Conservation (phyloP, 768 basidiomycete genomes). For the Hericium erinaceus region DNA sequence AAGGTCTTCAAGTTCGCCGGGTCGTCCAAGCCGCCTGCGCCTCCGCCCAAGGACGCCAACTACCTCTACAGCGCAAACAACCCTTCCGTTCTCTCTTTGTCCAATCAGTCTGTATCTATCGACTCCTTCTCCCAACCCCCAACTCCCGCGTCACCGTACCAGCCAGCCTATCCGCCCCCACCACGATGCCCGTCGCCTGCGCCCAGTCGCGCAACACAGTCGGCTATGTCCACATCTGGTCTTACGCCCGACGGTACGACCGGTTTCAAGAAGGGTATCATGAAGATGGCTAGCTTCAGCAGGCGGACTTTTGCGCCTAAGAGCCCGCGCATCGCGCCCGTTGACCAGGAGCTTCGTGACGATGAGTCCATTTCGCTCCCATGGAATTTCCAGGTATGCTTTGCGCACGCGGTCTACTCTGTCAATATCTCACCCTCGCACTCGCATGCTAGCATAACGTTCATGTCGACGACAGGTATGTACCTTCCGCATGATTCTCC, state of each 20-base stretch:
- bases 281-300: constrained; percentile 9
- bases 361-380: constrained; percentile 12
- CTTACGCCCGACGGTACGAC: background rate
- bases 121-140: constrained; percentile 2
- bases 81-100: constrained; percentile 7
- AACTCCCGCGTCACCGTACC: background rate
- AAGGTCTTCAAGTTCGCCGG: constrained; percentile 11
- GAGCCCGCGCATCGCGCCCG: background rate
- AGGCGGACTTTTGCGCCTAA: constrained; percentile 9
- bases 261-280: constrained; percentile 5
- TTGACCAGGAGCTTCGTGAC: background rate
- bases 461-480: constrained; percentile 13
- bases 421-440: background rate
- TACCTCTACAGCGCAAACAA: constrained; percentile 7
- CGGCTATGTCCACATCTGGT: background rate
- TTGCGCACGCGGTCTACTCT: background rate
- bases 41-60: constrained; percentile 10
- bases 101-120: constrained; percentile 4
- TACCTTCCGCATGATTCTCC: background rate
- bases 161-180: background rate
- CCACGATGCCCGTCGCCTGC: constrained; percentile 6
- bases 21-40: constrained; percentile 7
- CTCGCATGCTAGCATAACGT: constrained; percentile 8
- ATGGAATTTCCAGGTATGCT: constrained; percentile 13
- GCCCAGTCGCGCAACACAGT: constrained; percentile 5